Percentiles rank a stretch among this genome's conserved stretches.
Conservation (phyloP, 176 grass and related monocot genomes). For the Rhynchospora tenuis region DNA sequence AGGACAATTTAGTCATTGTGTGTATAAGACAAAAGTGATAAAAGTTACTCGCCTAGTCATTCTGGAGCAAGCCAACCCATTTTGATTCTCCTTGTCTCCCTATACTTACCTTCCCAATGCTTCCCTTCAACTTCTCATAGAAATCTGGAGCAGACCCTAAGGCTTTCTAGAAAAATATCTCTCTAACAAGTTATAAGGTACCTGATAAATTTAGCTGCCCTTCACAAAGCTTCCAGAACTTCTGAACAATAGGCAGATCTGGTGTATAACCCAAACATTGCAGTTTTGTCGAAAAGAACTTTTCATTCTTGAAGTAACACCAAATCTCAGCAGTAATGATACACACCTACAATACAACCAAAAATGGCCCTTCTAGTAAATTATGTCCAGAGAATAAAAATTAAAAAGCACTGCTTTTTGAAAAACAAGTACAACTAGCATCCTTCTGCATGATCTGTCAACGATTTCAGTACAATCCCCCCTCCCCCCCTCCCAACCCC, state of each 20-base stretch:
- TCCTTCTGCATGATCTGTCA: background rate
- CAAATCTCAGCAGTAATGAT: constrained; percentile 83
- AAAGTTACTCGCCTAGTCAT: no score
- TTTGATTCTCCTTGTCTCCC: no score
- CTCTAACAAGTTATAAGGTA: constrained; percentile 3
- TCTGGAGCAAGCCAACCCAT: no score
- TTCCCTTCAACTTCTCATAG: background rate
- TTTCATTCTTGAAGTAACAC: constrained; percentile 95
- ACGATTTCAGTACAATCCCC: background rate
- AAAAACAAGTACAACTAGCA: background rate
- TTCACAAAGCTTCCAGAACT: constrained; percentile 94
- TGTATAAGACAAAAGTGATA: no score
- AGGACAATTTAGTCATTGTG: no score
- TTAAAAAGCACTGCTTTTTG: background rate
- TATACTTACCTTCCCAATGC: no score
- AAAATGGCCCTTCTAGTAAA: background rate
- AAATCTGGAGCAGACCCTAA: background rate
- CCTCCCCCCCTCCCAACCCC: no score
- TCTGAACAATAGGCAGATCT: constrained; percentile 59
- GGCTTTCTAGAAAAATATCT: background rate
- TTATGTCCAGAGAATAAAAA: background rate
- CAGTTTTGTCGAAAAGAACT: constrained; percentile 71
- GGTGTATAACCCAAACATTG: constrained; percentile 76
- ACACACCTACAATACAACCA: constrained; percentile 49
- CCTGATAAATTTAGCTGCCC: constrained; percentile 82